Percentiles rank a stretch among this genome's conserved stretches.
Evolutionary conservation across 164 flowering plant species (phyloP).

Genomic region (Magnolia sinica): DNA sequence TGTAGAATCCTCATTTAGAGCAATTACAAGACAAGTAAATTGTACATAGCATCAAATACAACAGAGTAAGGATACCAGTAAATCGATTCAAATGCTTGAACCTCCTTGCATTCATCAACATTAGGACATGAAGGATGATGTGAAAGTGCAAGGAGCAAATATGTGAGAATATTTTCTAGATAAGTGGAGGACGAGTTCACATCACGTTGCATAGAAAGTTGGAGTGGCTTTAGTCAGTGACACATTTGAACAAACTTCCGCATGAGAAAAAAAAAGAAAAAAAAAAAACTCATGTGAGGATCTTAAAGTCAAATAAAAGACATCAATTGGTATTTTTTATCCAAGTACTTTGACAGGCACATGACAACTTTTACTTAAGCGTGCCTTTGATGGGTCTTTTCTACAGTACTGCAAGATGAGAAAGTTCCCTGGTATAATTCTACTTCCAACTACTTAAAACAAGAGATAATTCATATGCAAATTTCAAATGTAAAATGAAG

Average conservation of each 20-base stretch:
- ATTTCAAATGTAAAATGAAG: too few species aligned
- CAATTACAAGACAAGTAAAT: not conserved
- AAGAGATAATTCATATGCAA: too few species aligned
- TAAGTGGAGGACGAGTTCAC: slow-evolving; percentile 38
- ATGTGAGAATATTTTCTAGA: slow-evolving; percentile 75
- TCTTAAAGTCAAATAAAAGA: slow-evolving; percentile 71
- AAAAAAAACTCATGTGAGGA: slow-evolving; percentile 64
- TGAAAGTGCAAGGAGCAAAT: slow-evolving; percentile 81
- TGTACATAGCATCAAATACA: not conserved
- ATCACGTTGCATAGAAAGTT: slow-evolving; percentile 55
- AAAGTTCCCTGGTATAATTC: not conserved
- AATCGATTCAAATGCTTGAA: slow-evolving; percentile 57
- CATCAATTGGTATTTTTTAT: slow-evolving; percentile 56
- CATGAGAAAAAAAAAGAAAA: not conserved
- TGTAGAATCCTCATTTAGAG: not conserved
- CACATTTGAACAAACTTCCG: slow-evolving; percentile 41
- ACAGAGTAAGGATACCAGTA: slow-evolving; percentile 54
- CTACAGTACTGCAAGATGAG: slow-evolving; percentile 60
- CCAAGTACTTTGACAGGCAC: slow-evolving; percentile 69
- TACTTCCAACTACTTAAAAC: too few species aligned
- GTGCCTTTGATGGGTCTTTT: slow-evolving; percentile 83
- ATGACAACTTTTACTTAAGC: slow-evolving; percentile 87
- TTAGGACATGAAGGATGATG: slow-evolving; percentile 78
- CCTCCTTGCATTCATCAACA: slow-evolving; percentile 68
- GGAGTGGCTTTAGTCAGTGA: slow-evolving; percentile 58